phyloP scores from a whole-genome alignment of 163 green algal genomes.

The Scenedesmus sp. region DNA sequence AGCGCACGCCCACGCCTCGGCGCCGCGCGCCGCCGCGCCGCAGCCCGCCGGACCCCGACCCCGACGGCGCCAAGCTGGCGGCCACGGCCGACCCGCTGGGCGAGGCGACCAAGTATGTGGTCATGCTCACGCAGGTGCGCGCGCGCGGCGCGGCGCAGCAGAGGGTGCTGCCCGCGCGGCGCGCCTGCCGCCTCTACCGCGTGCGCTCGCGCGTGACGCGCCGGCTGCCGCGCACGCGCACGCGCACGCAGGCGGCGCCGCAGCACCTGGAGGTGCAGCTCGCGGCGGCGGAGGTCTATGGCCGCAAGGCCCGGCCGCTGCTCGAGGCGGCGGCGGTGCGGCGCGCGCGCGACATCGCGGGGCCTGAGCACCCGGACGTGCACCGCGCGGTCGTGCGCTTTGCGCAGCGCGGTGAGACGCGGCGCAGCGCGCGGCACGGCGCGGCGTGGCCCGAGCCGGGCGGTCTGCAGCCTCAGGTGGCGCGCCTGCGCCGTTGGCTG shows the following conservation, averaged over 20 bases:
- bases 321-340: slow-evolving; percentile 75
- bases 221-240: no score
- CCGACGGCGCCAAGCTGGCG: slow-evolving; percentile 78
- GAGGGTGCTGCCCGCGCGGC: neutral
- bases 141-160: neutral
- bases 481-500: no score
- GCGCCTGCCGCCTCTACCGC: neutral
- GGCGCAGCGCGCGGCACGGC: no score
- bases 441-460: no score
- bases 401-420: slow-evolving; percentile 45
- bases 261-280: slow-evolving; percentile 67
- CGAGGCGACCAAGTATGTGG: slow-evolving; percentile 85
- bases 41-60: slow-evolving; percentile 72
- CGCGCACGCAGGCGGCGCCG: slow-evolving; percentile 51
- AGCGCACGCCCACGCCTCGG: no score
- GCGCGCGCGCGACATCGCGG: slow-evolving; percentile 58
- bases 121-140: slow-evolving; percentile 54
- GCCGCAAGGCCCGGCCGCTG: slow-evolving; percentile 60
- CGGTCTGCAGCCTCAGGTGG: no score
- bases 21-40: no score
- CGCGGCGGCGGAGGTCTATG: slow-evolving; percentile 72
- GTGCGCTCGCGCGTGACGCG: no score
- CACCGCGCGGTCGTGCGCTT: slow-evolving; percentile 58
- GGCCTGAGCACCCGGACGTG: slow-evolving; percentile 64
- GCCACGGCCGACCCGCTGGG: slow-evolving; percentile 72